phyloP scores from a whole-genome alignment of 2,329 filamentous ascomycete species.

The Ilyonectria sp. region DNA sequence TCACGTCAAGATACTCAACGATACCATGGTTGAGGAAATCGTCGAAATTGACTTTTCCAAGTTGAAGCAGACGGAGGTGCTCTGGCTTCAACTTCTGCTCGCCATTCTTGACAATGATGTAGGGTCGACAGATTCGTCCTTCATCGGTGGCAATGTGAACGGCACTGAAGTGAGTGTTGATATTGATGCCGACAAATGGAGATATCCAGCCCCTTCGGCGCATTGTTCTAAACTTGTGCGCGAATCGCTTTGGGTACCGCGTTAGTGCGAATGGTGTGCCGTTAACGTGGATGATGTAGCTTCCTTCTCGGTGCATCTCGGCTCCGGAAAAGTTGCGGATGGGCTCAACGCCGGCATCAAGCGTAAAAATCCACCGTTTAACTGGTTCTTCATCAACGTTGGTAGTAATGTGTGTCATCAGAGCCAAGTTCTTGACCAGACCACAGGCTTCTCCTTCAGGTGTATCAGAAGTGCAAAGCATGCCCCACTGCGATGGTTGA shows the following conservation, averaged over 20 bases:
- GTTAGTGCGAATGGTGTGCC: constrained; percentile 94
- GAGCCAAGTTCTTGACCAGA: constrained; percentile 95
- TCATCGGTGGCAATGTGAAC: constrained; percentile 98
- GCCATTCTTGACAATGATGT: constrained; percentile 94
- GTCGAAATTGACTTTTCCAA: constrained; percentile 90
- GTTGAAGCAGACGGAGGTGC: constrained; percentile 85
- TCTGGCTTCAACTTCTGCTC: constrained; percentile 84
- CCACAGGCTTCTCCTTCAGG: constrained; percentile 99
- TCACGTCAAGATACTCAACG: constrained; percentile 97
- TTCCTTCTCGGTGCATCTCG: constrained; percentile 87
- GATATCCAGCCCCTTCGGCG: constrained; percentile 92
- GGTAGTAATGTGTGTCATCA: constrained; percentile 99
- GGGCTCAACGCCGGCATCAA: constrained; percentile 87
- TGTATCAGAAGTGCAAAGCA: constrained; percentile 97
- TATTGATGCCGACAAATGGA: constrained; percentile 96
- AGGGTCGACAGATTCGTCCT: constrained; percentile 93
- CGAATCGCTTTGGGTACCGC: constrained; percentile 87
- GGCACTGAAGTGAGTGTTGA: constrained; percentile 92
- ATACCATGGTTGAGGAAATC: constrained; percentile 92
- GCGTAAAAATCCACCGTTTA: constrained; percentile 85
- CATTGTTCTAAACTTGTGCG: constrained; percentile 87
- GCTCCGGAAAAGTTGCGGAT: constrained; percentile 80
- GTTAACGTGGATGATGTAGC: constrained; percentile 95
- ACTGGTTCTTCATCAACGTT: constrained; percentile 95
- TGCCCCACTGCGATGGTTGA: constrained; percentile 97